phyloP scores from a whole-genome alignment of 306 rosid species.

The Aeschynomene evenia region DNA sequence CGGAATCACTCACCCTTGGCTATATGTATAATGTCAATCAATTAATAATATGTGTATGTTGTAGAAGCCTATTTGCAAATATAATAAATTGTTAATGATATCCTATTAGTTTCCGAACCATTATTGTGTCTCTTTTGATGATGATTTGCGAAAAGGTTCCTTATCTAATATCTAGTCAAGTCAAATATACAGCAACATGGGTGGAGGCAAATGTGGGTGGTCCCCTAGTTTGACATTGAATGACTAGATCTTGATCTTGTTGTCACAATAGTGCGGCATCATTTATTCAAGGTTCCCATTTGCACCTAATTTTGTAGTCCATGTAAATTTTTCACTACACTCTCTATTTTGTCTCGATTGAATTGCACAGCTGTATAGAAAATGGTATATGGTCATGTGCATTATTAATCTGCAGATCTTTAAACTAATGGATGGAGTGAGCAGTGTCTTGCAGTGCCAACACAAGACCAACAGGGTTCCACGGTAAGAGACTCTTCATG shows the following conservation, averaged over 20 bases:
- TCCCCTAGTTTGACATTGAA: constrained; percentile 27
- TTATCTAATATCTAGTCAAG: no score
- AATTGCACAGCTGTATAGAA: constrained; percentile 14
- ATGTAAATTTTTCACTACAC: not conserved
- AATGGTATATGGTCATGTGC: not conserved
- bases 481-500: not conserved
- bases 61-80: constrained; percentile 16
- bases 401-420: not conserved
- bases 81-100: not conserved
- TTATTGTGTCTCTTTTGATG: not conserved
- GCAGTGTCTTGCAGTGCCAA: not conserved
- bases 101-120: not conserved
- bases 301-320: constrained; percentile 13
- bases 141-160: not conserved
- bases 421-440: not conserved
- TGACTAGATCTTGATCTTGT: constrained; percentile 25
- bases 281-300: constrained; percentile 23
- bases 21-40: no score
- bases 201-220: constrained; percentile 29
- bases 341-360: not conserved
- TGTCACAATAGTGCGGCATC: not conserved
- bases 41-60: not conserved
- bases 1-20: constrained; percentile 12
- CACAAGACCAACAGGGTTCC: not conserved
- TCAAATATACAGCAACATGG: constrained; percentile 32